phyloP scores from a whole-genome alignment of 108 stramenopile genomes.

The Nitzschia inconspicua region DNA sequence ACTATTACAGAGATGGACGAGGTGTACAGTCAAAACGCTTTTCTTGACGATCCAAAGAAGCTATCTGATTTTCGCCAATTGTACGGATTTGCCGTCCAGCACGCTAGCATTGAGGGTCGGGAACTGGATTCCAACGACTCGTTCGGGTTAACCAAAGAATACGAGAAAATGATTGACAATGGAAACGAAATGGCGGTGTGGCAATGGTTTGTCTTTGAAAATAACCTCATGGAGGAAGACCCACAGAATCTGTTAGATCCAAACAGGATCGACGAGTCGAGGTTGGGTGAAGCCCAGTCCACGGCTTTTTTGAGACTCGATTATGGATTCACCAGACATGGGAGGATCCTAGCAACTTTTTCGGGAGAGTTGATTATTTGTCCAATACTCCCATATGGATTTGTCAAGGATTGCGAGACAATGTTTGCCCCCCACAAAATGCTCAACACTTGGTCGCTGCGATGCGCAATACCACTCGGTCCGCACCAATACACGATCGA shows the following conservation, averaged over 20 bases:
- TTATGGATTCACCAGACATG: conserved; percentile 30
- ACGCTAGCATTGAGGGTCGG: neutral
- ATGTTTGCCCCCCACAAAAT: conserved; percentile 37
- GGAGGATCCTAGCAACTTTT: conserved; percentile 24
- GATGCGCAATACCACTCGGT: neutral
- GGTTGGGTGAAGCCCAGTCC: conserved; percentile 18
- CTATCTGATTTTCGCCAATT: conserved; percentile 17
- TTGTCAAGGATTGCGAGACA: conserved; percentile 33
- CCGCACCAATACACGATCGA: conserved; percentile 1
- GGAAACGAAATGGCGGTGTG: conserved; percentile 35
- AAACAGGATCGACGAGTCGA: conserved; percentile 12
- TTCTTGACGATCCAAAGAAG: conserved; percentile 12
- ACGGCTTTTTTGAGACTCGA: conserved; percentile 35
- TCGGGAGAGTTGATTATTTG: conserved; percentile 13
- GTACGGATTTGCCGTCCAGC: conserved; percentile 18
- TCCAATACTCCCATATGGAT: conserved; percentile 25
- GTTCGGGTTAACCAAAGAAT: conserved; percentile 12
- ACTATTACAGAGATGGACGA: conserved; percentile 20
- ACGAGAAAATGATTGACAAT: conserved; percentile 27
- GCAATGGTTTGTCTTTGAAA: conserved; percentile 36
- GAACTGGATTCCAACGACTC: conserved; percentile 25
- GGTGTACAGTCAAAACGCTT: conserved; percentile 24
- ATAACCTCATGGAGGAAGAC: conserved; percentile 41
- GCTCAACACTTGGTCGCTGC: conserved; percentile 22
- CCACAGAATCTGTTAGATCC: conserved; percentile 26